Evolutionary conservation across 2,329 filamentous ascomycete genomes (phyloP).

Genomic region (Pseudogymnoascus sp.): DNA sequence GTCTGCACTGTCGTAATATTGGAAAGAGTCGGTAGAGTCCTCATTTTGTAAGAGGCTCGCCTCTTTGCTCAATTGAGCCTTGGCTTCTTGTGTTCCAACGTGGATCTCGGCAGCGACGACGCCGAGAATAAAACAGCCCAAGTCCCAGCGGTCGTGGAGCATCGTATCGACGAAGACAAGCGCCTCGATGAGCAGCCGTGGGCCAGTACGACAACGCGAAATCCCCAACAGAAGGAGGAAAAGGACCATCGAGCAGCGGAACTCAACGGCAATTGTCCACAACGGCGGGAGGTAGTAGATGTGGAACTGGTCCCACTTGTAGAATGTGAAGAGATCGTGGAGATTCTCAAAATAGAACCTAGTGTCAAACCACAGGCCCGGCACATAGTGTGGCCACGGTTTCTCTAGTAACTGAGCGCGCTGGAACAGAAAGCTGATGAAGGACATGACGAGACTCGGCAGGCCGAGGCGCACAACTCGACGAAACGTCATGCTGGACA

Average conservation of each 20-base stretch:
- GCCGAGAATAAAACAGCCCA: neutral
- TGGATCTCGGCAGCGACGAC: neutral
- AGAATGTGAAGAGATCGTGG: neutral
- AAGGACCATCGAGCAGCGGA: slow-evolving; percentile 29
- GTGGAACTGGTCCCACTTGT: slow-evolving; percentile 1
- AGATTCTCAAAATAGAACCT: slow-evolving; percentile 3
- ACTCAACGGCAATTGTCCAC: slow-evolving; percentile 31
- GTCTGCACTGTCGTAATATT: neutral
- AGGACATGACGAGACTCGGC: slow-evolving; percentile 37
- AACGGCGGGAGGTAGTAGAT: slow-evolving; percentile 29
- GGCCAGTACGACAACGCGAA: slow-evolving; percentile 15
- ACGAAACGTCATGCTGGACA: slow-evolving; percentile 41
- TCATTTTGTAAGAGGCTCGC: neutral
- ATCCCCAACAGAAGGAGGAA: slow-evolving; percentile 28
- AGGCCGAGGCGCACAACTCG: slow-evolving; percentile 39
- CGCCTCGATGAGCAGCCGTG: neutral
- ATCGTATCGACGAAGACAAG: neutral
- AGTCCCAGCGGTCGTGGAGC: slow-evolving; percentile 1
- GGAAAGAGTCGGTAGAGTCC: neutral
- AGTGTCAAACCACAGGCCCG: neutral
- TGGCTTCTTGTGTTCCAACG: neutral
- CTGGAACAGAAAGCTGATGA: slow-evolving; percentile 22
- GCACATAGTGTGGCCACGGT: neutral
- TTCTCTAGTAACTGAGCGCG: neutral
- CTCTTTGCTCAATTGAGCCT: neutral